Evolutionary conservation across 1,284 basidiomycete species (phyloP).

Genomic region (Fistulinella staudtii): DNA sequence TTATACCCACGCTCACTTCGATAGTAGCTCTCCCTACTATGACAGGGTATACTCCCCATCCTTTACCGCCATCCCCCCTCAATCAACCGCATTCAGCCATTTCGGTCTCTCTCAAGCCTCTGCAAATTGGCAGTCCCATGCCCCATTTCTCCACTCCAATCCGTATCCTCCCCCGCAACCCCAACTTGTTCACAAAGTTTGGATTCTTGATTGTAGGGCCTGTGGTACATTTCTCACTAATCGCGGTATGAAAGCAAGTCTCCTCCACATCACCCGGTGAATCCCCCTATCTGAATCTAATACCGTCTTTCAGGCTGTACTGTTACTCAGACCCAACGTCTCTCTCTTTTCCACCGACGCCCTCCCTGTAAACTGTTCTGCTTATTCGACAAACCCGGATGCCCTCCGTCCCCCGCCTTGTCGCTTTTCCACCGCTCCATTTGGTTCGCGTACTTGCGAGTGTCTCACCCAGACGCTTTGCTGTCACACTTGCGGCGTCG

Average conservation of each 20-base stretch:
- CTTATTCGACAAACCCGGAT: slow-evolving; percentile 47
- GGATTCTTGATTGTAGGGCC: slow-evolving; percentile 73
- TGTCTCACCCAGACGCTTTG: slow-evolving; percentile 73
- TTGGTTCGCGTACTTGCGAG: slow-evolving; percentile 54
- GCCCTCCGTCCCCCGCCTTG: slow-evolving; percentile 37
- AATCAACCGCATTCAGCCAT: slow-evolving; percentile 25
- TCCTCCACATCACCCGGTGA: slow-evolving; percentile 1
- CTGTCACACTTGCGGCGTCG: slow-evolving; percentile 75
- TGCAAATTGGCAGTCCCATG: slow-evolving; percentile 24
- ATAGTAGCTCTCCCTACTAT: slow-evolving; percentile 14
- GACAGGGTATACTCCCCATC: slow-evolving; percentile 21
- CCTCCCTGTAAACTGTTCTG: slow-evolving; percentile 72
- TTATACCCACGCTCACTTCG: slow-evolving; percentile 34
- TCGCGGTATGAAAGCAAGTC: slow-evolving; percentile 76
- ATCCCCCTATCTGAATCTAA: slow-evolving; percentile 11
- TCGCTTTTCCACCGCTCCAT: slow-evolving; percentile 28
- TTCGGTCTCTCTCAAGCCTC: slow-evolving; percentile 19
- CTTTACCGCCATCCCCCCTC: slow-evolving; percentile 7
- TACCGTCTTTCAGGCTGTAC: slow-evolving; percentile 56
- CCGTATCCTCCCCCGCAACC: slow-evolving; percentile 41
- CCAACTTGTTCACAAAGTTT: slow-evolving; percentile 63
- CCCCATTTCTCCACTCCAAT: slow-evolving; percentile 32
- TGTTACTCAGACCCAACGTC: slow-evolving; percentile 77
- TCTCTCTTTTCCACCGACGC: slow-evolving; percentile 83
- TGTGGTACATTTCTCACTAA: slow-evolving; percentile 77